Percentiles rank a stretch among this genome's conserved stretches.
Conservation (phyloP, 2,329 filamentous ascomycete genomes). For the Aureobasidium melanogenum region DNA sequence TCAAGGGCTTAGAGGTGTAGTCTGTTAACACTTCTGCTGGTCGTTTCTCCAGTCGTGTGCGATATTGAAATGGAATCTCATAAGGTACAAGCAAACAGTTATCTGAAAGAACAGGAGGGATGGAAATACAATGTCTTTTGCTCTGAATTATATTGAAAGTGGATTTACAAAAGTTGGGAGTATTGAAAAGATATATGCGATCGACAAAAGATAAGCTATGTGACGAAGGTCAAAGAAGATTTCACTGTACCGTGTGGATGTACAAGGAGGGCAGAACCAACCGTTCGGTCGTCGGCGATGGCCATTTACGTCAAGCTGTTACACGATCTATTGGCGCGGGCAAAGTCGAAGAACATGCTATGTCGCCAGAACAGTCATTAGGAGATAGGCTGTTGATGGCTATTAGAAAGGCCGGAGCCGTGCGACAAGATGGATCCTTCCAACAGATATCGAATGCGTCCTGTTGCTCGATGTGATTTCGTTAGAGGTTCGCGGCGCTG, state of each 20-base stretch:
- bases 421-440: not conserved
- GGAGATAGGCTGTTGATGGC: not conserved
- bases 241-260: conserved; percentile 1
- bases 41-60: conserved; percentile 22
- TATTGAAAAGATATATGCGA: not conserved
- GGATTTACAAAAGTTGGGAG: not conserved
- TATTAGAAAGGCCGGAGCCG: conserved; percentile 4
- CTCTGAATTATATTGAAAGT: not conserved
- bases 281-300: conserved; percentile 8
- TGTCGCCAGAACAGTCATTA: not conserved
- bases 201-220: conserved; percentile 1
- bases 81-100: conserved; percentile 1
- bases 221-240: conserved; percentile 2
- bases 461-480: conserved; percentile 12
- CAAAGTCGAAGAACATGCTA: not conserved
- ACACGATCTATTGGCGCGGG: not conserved
- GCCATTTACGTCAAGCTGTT: conserved; percentile 6
- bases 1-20: not conserved
- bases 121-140: not conserved
- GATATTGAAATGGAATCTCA: conserved; percentile 18
- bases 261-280: not conserved
- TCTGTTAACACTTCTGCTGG: not conserved
- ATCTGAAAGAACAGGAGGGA: not conserved
- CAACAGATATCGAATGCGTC: not conserved
- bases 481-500: conserved; percentile 1